phyloP scores from a whole-genome alignment of 345 rosid species.

The Streptanthus diversifolius region DNA sequence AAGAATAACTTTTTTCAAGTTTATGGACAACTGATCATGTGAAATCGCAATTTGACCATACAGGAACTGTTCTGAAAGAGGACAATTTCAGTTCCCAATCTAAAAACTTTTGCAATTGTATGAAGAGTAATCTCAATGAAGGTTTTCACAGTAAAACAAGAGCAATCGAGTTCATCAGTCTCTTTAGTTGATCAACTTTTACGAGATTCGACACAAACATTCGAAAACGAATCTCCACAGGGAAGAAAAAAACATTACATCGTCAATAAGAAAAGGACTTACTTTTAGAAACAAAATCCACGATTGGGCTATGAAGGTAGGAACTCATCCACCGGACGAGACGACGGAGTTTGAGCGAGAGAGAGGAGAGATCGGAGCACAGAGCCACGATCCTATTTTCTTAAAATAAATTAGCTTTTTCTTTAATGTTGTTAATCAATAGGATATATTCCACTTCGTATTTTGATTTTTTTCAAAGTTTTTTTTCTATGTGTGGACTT shows the following conservation, averaged over 20 bases:
- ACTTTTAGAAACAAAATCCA: background rate
- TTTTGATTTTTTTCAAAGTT: background rate
- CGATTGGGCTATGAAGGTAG: background rate
- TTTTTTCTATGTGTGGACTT: background rate
- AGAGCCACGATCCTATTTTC: conserved; percentile 20
- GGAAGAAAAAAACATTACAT: background rate
- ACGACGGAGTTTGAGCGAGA: conserved; percentile 3
- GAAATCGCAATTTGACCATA: background rate
- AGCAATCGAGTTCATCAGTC: background rate
- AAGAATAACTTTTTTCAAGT: background rate
- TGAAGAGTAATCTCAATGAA: background rate
- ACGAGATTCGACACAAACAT: background rate
- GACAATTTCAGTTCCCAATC: background rate
- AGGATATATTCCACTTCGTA: background rate
- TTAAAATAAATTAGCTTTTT: background rate
- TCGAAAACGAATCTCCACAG: background rate
- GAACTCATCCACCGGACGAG: background rate
- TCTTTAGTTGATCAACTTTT: background rate
- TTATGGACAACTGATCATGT: background rate
- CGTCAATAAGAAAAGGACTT: background rate
- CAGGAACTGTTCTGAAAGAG: background rate
- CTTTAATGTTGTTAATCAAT: no score
- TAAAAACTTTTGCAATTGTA: background rate
- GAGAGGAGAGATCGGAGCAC: conserved; percentile 12
- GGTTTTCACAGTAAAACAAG: background rate